Evolutionary conservation across 805 yeast species (phyloP).

Genomic region (Candida sonorensis): DNA sequence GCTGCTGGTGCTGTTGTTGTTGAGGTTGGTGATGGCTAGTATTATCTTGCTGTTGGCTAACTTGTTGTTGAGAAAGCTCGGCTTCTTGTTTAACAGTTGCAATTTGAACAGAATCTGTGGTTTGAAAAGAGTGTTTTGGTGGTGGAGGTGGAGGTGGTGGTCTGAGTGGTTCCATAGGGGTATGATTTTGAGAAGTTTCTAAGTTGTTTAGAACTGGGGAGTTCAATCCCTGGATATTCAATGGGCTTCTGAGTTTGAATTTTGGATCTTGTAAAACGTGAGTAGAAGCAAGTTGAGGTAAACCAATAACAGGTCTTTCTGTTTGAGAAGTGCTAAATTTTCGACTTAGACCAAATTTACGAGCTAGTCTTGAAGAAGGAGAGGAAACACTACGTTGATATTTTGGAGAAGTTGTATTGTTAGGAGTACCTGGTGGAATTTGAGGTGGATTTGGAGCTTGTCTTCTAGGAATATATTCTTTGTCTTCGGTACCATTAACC

Average conservation of each 20-base stretch:
- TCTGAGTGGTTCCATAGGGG: neutral
- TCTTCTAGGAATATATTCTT: slow-evolving; percentile 27
- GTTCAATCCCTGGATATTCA: too few species aligned
- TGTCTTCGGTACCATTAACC: too few species aligned
- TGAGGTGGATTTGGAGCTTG: slow-evolving; percentile 32
- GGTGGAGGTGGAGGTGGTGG: slow-evolving; percentile 25
- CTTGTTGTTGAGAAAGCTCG: slow-evolving; percentile 10
- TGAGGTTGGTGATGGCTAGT: neutral
- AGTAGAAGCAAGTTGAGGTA: neutral
- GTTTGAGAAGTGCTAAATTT: neutral
- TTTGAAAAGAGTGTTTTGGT: neutral
- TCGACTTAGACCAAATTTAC: neutral
- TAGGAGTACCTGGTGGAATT: slow-evolving; percentile 1
- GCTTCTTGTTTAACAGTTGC: slow-evolving; percentile 3
- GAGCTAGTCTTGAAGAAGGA: neutral
- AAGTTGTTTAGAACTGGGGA: too few species aligned
- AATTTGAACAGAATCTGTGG: too few species aligned
- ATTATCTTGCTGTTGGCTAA: neutral
- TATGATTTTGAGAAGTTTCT: too few species aligned
- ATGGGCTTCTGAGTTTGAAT: neutral
- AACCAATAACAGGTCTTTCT: neutral
- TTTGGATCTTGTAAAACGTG: neutral
- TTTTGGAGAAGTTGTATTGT: too few species aligned
- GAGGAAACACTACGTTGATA: neutral
- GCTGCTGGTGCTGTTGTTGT: neutral